A percentile compares a stretch with the other conserved stretches of the same genome.
Evolutionary conservation across 1,284 basidiomycete species (phyloP).

Genomic region (Tetrapyrgos nigripes): DNA sequence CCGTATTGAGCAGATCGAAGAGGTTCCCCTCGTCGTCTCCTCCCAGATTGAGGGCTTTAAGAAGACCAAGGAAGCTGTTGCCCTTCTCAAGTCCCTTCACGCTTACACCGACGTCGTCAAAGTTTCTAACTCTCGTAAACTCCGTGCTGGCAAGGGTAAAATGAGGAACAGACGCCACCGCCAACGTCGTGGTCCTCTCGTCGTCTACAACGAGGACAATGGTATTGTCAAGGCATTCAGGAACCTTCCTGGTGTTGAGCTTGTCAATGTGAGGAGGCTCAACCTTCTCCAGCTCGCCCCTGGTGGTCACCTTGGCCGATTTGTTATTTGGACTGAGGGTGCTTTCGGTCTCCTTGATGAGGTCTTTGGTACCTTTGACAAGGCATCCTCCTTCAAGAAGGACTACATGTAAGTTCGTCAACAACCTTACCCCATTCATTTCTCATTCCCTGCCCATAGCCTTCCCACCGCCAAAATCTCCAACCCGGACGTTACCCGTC

Average conservation of each 20-base stretch:
- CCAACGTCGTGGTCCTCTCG: conserved; percentile 96
- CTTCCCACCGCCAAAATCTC: conserved; percentile 95
- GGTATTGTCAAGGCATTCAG: conserved; percentile 99
- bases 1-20: conserved; percentile 97
- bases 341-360: conserved; percentile 95
- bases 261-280: conserved; percentile 93
- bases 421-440: not conserved
- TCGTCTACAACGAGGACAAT: conserved; percentile 98
- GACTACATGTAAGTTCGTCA: conserved; percentile 76
- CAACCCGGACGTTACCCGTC: conserved; percentile 96
- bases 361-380: conserved; percentile 94
- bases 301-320: conserved; percentile 98
- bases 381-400: conserved; percentile 88
- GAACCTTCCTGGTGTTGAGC: conserved; percentile 98
- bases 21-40: conserved; percentile 94
- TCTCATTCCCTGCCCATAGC: conserved; percentile 53
- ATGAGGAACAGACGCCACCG: conserved; percentile 96
- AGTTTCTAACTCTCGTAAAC: conserved; percentile 97
- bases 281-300: conserved; percentile 99
- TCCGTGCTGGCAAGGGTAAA: conserved; percentile 98
- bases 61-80: conserved; percentile 98
- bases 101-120: conserved; percentile 97
- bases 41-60: conserved; percentile 84
- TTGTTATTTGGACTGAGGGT: conserved; percentile 99
- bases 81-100: conserved; percentile 89